Conservation (phyloP, 257 asterid species). For the Solanum pinnatisectum region DNA sequence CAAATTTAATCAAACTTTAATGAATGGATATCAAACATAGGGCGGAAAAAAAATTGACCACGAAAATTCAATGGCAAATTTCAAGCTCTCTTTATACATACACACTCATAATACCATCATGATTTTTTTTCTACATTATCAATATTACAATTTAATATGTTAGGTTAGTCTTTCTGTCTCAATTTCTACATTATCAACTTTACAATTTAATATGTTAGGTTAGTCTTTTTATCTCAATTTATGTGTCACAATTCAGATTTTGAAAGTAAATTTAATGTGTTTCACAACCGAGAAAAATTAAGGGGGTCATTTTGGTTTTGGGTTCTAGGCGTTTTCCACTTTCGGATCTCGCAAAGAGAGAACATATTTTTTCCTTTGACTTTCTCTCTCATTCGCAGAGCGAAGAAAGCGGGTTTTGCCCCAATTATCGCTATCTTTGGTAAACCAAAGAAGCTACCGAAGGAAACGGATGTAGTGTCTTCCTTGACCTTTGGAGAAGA, state of each 20-base stretch:
- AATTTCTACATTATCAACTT: no score
- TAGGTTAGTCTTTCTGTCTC: background rate
- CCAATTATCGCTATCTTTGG: background rate
- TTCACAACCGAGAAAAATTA: no score
- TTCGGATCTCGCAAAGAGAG: background rate
- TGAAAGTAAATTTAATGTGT: no score
- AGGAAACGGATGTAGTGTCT: background rate
- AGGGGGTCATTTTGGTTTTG: no score
- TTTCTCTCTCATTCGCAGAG: background rate
- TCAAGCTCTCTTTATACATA: background rate
- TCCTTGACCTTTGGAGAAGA: background rate
- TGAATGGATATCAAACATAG: background rate
- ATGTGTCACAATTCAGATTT: background rate
- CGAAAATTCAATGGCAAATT: background rate
- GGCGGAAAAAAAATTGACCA: no score
- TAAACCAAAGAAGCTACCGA: background rate
- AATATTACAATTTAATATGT: background rate
- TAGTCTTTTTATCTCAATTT: no score
- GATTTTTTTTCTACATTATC: background rate
- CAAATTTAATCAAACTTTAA: no score
- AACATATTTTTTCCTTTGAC: no score
- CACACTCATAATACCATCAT: background rate
- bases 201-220: no score
- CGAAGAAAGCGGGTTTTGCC: background rate
- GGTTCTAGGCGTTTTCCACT: background rate